These are phyloP conservation scores for Pholiota microspora DNA, from an alignment of 768 basidiomycete species.

Conservation along the genomic window DNA sequence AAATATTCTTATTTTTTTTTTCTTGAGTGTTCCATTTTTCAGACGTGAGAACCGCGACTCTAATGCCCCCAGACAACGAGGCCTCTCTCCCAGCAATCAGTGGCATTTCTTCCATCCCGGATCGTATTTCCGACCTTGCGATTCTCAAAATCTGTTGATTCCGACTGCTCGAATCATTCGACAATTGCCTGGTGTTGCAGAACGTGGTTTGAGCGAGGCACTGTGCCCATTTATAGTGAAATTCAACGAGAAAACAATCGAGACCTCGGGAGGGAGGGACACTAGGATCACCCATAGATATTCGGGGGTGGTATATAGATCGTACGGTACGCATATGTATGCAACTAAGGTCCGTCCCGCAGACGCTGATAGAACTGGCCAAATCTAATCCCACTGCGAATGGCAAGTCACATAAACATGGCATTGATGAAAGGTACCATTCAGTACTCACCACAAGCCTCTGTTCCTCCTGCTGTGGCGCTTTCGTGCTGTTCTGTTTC, in stretches of 20 bases:
- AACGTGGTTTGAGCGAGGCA: constrained; percentile 25
- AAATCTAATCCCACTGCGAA: constrained; percentile 36
- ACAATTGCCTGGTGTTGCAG: constrained; percentile 9
- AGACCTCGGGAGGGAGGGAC: background rate
- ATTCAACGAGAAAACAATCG: constrained; percentile 10
- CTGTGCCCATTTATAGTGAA: constrained; percentile 13
- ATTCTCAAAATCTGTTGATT: constrained; percentile 6
- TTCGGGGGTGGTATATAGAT: background rate
- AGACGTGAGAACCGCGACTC: background rate
- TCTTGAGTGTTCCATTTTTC: background rate
- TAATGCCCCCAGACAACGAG: constrained; percentile 8
- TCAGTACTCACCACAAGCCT: constrained; percentile 39
- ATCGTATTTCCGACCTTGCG: constrained; percentile 6
- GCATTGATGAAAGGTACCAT: constrained; percentile 2
- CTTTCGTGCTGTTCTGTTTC: constrained; percentile 33
- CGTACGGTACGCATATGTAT: background rate
- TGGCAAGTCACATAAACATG: constrained; percentile 10
- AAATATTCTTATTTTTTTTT: background rate
- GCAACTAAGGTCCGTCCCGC: constrained; percentile 11
- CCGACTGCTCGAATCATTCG: background rate
- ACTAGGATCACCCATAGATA: background rate
- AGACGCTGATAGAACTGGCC: background rate
- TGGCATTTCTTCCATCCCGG: background rate
- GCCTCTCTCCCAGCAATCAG: background rate
- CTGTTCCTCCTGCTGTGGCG: constrained; percentile 32